Base-by-base conservation (phyloP, 2,329 filamentous ascomycete species). In the Phoma sp. region DNA sequence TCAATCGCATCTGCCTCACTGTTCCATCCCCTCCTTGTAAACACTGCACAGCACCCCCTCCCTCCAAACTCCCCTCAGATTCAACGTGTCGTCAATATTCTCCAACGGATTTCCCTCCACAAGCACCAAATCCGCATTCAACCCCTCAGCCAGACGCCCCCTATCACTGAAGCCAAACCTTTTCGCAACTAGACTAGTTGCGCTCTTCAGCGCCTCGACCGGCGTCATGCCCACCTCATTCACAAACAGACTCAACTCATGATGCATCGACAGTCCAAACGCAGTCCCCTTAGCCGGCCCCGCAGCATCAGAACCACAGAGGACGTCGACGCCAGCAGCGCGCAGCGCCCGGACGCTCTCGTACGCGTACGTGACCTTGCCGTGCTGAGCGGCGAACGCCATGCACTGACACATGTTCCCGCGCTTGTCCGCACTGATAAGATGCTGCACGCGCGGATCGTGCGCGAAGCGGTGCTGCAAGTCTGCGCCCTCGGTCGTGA, bases 41-140 rank as follows among this genome's bases (percentile, higher is more conserved):
- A 57, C 57, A 47, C 60, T 65, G 22, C 69, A 72, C n/a, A 69
- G 22, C 5, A 50, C 62, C 0, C 78, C 77, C 27, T 74, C 70
- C n/a, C 76, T 68, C 78, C 78, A 80, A 0, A 80, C 77, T 1
- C 73, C 76, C n/a, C 74, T 68, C 21, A 80, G 64, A 49, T 79
- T 73, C 49, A 79, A 55, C 3, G 74, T 78, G 38, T 68, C 63
- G 52, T 75, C 71, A 47, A 80, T 79, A 38, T 78, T 66, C 31
- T 71, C 66, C 43, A 78, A 47, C 17, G 77, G 76, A 62, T 81
- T 77, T 0, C 78, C 78, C 53, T 80, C 74, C 0, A 81, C 76
- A 10, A 80, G 67, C 27, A 80, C 37, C 35, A 81, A 49, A 67
- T 80, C 78, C 7, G 78, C 78, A 43, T 73, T 74, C 45, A 76